Conservation (phyloP, 352 stramenopile genomes). For the Phytophthora fragariaefolia region DNA sequence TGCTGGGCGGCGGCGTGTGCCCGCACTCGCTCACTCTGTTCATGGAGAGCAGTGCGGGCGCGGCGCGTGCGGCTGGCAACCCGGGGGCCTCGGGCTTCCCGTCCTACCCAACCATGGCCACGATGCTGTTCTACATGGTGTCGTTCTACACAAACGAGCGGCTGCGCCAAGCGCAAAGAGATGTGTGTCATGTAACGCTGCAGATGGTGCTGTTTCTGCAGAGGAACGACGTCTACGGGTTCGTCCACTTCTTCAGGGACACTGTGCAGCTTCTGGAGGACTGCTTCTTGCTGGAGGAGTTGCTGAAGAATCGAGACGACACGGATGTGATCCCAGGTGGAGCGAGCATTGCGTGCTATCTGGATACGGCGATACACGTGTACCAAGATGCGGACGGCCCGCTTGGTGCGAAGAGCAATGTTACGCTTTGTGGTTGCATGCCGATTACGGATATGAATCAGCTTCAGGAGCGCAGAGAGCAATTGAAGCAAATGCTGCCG, state of each 20-base stretch:
- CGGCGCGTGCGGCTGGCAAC: background rate
- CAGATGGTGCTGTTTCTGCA: conserved; percentile 66
- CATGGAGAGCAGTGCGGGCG: conserved; percentile 35
- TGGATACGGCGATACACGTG: conserved; percentile 68
- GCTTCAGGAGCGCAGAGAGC: conserved; percentile 43
- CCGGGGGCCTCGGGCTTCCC: conserved; percentile 31
- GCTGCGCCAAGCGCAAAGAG: conserved; percentile 46
- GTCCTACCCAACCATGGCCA: conserved; percentile 58
- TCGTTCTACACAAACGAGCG: conserved; percentile 65
- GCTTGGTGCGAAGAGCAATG: conserved; percentile 41
- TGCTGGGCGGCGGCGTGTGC: conserved; percentile 55
- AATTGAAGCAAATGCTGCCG: conserved; percentile 60
- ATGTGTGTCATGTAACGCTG: conserved; percentile 54
- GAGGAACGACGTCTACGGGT: conserved; percentile 58
- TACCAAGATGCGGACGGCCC: conserved; percentile 67
- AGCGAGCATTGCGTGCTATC: conserved; percentile 51
- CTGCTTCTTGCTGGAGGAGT: conserved; percentile 61
- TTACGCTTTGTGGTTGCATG: conserved; percentile 57
- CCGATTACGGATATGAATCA: conserved; percentile 34
- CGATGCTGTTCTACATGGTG: conserved; percentile 79
- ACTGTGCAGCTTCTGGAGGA: conserved; percentile 62
- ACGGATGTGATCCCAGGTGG: conserved; percentile 25
- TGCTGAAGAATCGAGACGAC: conserved; percentile 38
- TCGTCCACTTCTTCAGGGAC: conserved; percentile 73
- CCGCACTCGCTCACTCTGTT: conserved; percentile 72